A percentile compares a stretch with the other conserved stretches of the same genome.
phyloP scores from a whole-genome alignment of 176 grass and related monocot species.

The Triticum urartu region DNA sequence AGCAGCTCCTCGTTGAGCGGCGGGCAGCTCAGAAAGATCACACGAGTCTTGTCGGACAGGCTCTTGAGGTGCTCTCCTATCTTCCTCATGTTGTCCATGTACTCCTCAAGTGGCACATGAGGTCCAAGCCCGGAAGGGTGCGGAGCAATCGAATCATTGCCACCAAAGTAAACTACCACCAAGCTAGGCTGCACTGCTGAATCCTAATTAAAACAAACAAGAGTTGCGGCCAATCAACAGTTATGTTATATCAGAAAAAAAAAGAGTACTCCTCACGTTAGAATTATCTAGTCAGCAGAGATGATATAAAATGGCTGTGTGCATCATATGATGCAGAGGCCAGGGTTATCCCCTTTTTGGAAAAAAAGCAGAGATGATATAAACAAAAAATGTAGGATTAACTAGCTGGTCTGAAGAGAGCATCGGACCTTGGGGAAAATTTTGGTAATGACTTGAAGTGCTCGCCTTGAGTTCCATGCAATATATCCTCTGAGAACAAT shows the following conservation, averaged over 20 bases:
- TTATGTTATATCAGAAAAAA: background rate
- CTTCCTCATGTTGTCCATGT: constrained; percentile 73
- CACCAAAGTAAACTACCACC: constrained; percentile 95
- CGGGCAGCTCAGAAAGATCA: constrained; percentile 88
- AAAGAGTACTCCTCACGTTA: background rate
- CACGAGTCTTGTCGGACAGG: constrained; percentile 55
- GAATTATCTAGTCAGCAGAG: background rate
- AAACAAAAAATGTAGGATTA: background rate
- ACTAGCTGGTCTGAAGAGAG: background rate
- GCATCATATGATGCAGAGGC: too few relatives aligned
- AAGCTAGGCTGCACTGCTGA: constrained; percentile 44
- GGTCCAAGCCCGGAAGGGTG: constrained; percentile 69
- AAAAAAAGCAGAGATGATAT: background rate
- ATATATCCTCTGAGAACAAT: constrained; percentile 76
- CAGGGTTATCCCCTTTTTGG: too few relatives aligned
- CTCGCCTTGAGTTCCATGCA: constrained; percentile 89
- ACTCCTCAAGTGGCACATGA: constrained; percentile 88
- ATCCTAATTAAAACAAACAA: constrained; percentile 1
- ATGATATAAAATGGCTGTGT: background rate
- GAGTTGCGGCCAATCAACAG: background rate
- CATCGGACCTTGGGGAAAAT: constrained; percentile 70
- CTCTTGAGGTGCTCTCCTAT: constrained; percentile 85
- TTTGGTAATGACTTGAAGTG: constrained; percentile 74
- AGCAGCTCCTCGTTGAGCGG: constrained; percentile 79
- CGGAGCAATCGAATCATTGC: constrained; percentile 70